Conservation (phyloP, 192 early-diverging fungal species). For the Entomortierella beljakovae region DNA sequence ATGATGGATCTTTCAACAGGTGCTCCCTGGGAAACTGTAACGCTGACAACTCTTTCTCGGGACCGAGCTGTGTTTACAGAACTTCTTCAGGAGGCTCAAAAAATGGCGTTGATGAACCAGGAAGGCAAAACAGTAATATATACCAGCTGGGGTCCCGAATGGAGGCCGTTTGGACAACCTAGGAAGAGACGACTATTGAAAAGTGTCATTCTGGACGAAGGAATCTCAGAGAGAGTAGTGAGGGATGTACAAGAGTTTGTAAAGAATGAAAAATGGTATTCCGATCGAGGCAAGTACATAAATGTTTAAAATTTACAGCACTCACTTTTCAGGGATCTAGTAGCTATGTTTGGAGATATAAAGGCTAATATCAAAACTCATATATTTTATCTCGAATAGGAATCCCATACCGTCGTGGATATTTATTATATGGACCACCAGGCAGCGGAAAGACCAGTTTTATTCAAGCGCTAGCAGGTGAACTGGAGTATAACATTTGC, state of each 20-base stretch:
- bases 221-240: slow-evolving; percentile 73
- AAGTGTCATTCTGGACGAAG: slow-evolving; percentile 80
- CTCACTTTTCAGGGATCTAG: too few species aligned
- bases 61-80: slow-evolving; percentile 82
- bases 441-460: slow-evolving; percentile 95
- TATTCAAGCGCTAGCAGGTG: slow-evolving; percentile 90
- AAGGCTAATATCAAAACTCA: neutral
- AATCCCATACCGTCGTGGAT: slow-evolving; percentile 92
- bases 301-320: neutral
- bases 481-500: slow-evolving; percentile 91
- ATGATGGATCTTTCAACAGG: slow-evolving; percentile 95
- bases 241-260: slow-evolving; percentile 81
- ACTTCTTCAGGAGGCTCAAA: slow-evolving; percentile 86
- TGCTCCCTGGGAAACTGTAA: slow-evolving; percentile 94
- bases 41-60: slow-evolving; percentile 86
- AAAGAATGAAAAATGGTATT: slow-evolving; percentile 85
- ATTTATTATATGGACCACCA: slow-evolving; percentile 88
- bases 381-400: slow-evolving; percentile 43
- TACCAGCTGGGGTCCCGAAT: slow-evolving; percentile 95
- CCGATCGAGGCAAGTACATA: slow-evolving; percentile 68
- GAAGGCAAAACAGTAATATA: slow-evolving; percentile 97
- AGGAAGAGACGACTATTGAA: slow-evolving; percentile 77
- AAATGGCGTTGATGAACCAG: slow-evolving; percentile 85
- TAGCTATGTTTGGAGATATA: neutral
- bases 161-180: slow-evolving; percentile 96